These are phyloP conservation scores for Harrya chromipes DNA, from an alignment of 768 basidiomycete genomes.

Conservation along the genomic window DNA sequence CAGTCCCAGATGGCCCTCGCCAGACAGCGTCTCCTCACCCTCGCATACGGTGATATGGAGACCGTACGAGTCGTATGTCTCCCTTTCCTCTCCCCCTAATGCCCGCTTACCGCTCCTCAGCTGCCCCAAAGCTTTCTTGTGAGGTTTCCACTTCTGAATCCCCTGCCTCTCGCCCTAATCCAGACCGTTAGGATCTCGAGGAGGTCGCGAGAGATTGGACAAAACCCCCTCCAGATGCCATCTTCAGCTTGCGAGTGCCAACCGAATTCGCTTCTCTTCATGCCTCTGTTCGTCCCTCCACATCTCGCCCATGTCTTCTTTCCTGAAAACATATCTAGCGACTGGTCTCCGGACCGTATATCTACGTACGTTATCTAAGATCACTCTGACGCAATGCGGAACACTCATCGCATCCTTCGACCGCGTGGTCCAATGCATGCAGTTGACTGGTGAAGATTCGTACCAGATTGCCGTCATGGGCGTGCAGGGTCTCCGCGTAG, in stretches of 20 bases:
- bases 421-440: constrained; percentile 21
- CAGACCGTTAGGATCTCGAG: constrained; percentile 64
- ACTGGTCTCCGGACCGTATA: constrained; percentile 76
- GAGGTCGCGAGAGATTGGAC: constrained; percentile 80
- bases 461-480: constrained; percentile 87
- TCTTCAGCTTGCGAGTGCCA: constrained; percentile 75
- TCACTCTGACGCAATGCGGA: constrained; percentile 6
- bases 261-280: constrained; percentile 86
- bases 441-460: constrained; percentile 84
- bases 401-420: constrained; percentile 11
- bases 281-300: constrained; percentile 59
- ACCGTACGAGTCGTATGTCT: constrained; percentile 63
- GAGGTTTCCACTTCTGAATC: constrained; percentile 20
- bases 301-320: constrained; percentile 10
- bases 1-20: constrained; percentile 65
- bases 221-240: constrained; percentile 77
- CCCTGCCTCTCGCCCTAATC: not conserved
- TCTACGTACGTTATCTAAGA: constrained; percentile 57
- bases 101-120: constrained; percentile 33
- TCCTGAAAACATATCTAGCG: constrained; percentile 47
- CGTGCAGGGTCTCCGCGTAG: constrained; percentile 77
- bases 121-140: constrained; percentile 68
- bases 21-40: constrained; percentile 73
- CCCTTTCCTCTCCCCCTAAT: constrained; percentile 2
- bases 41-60: constrained; percentile 83